Evolutionary conservation across 2,329 filamentous ascomycete species (phyloP), one percentile per base, ranked within the genome.

Genomic region (Cadophora malorum): DNA sequence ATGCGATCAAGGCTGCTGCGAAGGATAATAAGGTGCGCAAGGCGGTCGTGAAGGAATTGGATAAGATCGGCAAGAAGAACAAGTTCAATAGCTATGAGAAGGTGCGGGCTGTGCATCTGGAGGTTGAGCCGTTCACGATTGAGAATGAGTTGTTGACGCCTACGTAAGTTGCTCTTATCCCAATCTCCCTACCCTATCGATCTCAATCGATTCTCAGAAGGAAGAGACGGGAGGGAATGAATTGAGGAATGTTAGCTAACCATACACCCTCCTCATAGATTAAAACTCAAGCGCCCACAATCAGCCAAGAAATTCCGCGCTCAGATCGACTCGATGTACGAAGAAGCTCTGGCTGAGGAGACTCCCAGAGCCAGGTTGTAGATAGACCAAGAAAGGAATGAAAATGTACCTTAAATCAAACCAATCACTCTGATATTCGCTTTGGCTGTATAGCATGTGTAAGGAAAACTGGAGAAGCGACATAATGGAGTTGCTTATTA

Each of bases 11-110:
- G 78, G 84, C 85, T 2, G 92, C 90, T 0, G 86, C 88, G 47
- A 82, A 84, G 68, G 88, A 97, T 73, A 84, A 88, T 62, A 89
- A 89, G 76, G 88, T 99, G 25, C 85, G 88, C 72, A 87, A 87
- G 76, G 91, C 92, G 1, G 90, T 97, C 66, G 78, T 96, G 71
- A 91, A 90, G 79, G 88, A 96, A 72, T 82, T 99, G 41, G 91
- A 96, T 68, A 86, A 84, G 65, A 91, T 96, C 67, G 93, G 88
- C 53, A 91, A 87, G 82, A 90, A 90, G 81, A 88, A 92, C 79
- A 97, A 96, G 82, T 94, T 99, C 80, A 96, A 97, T 78, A 92
- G 90, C 73, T 98, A 92, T 75, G 96, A 99, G 84, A 88, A 88
- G 71, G 90, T 98, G 58, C 88, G 86, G 78, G 91, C 90, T 73